phyloP scores from a whole-genome alignment of 1,284 basidiomycete species.

The Microstroma glucosiphilum region DNA sequence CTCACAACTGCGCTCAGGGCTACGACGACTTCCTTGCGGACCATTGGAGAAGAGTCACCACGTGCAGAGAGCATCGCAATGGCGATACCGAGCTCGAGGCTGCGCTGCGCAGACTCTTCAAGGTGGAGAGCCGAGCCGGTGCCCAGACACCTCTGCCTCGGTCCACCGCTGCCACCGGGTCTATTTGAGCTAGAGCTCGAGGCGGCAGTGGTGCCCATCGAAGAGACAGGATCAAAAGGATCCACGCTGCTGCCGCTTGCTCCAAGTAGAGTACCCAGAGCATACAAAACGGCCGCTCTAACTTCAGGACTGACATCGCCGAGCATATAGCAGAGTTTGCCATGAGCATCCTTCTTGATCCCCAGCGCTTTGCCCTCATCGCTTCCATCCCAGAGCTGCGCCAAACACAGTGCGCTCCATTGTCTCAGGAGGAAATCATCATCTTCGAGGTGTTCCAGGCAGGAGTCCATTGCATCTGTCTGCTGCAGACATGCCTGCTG shows the following conservation, averaged over 20 bases:
- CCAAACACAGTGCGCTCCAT: conserved; percentile 89
- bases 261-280: conserved; percentile 87
- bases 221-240: conserved; percentile 13
- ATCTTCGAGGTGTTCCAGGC: conserved; percentile 72
- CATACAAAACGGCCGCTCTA: conserved; percentile 80
- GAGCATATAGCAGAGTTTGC: conserved; percentile 74
- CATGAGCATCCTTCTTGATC: conserved; percentile 74
- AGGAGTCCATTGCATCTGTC: conserved; percentile 81
- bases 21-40: conserved; percentile 86
- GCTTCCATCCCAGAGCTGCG: conserved; percentile 88
- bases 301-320: conserved; percentile 89
- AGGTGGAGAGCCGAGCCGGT: conserved; percentile 66
- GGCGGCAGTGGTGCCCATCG: neutral
- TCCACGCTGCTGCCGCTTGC: conserved; percentile 61
- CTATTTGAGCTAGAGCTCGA: conserved; percentile 7
- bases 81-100: conserved; percentile 58
- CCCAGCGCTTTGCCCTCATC: conserved; percentile 85
- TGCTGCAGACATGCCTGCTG: conserved; percentile 73
- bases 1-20: conserved; percentile 86
- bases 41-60: conserved; percentile 92
- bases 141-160: conserved; percentile 60
- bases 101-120: conserved; percentile 63
- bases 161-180: conserved; percentile 6
- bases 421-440: conserved; percentile 87
- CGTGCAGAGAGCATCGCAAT: conserved; percentile 64